A percentile compares a stretch with the other conserved stretches of the same genome.
phyloP scores from a whole-genome alignment of 2,329 filamentous ascomycete genomes.

The Colletotrichum sp. region DNA sequence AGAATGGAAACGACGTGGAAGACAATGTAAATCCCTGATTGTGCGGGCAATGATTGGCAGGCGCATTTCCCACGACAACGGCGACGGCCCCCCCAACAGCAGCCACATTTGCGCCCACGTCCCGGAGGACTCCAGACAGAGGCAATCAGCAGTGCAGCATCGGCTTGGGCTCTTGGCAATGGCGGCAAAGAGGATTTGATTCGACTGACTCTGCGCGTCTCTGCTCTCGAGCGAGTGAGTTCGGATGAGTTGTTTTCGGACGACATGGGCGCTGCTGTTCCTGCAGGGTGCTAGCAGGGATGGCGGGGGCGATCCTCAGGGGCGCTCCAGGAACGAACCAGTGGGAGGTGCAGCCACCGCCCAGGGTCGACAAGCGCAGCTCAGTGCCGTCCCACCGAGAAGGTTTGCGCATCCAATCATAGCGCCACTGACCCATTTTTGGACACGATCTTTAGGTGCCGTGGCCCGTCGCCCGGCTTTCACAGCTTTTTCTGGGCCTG shows the following conservation, averaged over 20 bases:
- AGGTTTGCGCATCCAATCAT: constrained; percentile 3
- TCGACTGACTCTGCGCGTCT: neutral
- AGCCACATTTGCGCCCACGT: neutral
- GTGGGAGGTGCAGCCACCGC: constrained; percentile 13
- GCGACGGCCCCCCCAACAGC: neutral
- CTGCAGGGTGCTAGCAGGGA: constrained; percentile 21
- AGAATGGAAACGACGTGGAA: neutral
- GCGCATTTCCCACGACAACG: constrained; percentile 3
- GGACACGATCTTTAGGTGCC: constrained; percentile 5
- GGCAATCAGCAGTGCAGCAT: neutral
- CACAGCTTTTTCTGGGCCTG: constrained; percentile 4
- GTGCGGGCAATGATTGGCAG: constrained; percentile 8
- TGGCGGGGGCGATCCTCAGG: constrained; percentile 10
- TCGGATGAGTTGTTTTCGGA: constrained; percentile 10
- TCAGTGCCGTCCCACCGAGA: constrained; percentile 8
- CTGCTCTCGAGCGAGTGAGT: neutral
- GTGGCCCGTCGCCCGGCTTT: neutral
- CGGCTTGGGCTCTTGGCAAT: neutral
- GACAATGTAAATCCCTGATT: neutral
- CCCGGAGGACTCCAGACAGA: neutral
- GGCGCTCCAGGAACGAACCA: constrained; percentile 20
- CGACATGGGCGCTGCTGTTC: constrained; percentile 15
- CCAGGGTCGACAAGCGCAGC: neutral
- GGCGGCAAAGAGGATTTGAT: neutral
- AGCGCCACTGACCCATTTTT: constrained; percentile 3